Base-by-base conservation (phyloP, 208 protist genomes). In the Trichomonas vaginalis region DNA sequence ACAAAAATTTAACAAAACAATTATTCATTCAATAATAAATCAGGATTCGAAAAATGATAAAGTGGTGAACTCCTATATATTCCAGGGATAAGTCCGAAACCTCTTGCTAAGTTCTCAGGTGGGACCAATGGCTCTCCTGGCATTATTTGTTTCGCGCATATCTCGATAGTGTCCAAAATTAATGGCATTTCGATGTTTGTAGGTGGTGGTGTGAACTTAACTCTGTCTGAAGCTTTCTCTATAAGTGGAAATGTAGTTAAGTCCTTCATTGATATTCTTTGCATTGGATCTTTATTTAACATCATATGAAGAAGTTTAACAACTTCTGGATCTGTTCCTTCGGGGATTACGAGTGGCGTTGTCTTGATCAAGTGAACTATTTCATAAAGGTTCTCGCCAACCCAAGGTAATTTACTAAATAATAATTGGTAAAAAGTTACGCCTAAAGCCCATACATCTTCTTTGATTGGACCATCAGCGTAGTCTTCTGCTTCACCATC, bases 351-450 rank as follows among this genome's bases (percentile, higher is more conserved):
- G 6, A 92, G n/a, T 27, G 86, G 45, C 14, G 12, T 48, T 39
- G 40, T n/a, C n/a, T 51, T 92, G 21, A 92, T 92, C 10, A 40
- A 48, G 35, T 35, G 17, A 15, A 92, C 86, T 39, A 92, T 92
- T 92, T 92, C 86, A 51, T 92, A 92, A 51, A 92, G 39, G 39
- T 92, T 92, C 37, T 92, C 86, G 40, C 86, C 86, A 23, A 51
- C 46, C 12, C 46, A 92, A 15, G 86, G 86, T 39, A 92, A 23
- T 92, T 51, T 51, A 10, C 46, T 48, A 27, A 92, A 92, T 51
- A 92, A 15, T 3, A 92, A 15, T 39, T 92, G 86, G 51, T 92
- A 92, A 4, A 92, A 51, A 39, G 86, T 51, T 27, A 92, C 86
- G 39, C 86, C 86, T 4, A 92, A 45, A 35, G 86, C 86, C 86